Base-by-base conservation (phyloP, 2,329 filamentous ascomycete genomes). In the Epichloe aotearoae region DNA sequence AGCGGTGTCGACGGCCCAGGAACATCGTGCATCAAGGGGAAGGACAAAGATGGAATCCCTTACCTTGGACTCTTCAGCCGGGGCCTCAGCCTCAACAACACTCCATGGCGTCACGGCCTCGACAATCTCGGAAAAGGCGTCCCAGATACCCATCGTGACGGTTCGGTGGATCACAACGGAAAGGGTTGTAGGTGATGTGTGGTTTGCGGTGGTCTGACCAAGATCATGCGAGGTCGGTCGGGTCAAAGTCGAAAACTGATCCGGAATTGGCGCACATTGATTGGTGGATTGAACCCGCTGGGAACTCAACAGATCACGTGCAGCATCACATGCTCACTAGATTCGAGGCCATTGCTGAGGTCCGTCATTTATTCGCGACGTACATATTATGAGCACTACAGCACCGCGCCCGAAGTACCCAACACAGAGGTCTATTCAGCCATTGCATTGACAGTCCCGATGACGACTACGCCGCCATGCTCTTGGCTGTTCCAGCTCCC, bases 41-140 rank as follows among this genome's bases (percentile, higher is more conserved):
- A 11, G 30, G 14, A 33, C 19, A 20, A 23, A 39, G 6, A 47
- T n/a, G 30, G 43, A 38, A 33, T 15, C 47, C 57, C 69, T 62
- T 71, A 76, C 73, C 74, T 75, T 66, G 75, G 75, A 69, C 72
- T 79, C 72, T 80, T 80, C 73, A 75, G 82, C 72, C 74, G 80
- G 73, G 75, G 80, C 79, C 70, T 84, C 80, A 59, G 80, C 80
- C 67, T 83, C 76, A 59, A 74, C 79, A 58, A 75, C 75, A 66
- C 71, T 73, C 80, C 80, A 84, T 65, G 80, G 80, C 70, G 75
- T 73, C 59, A 76, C 79, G 56, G 79, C 79, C 70, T 82, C 78
- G 63, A 82, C 70, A 64, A 84, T 71, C 65, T 83, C 80, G 63
- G 73, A 74, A 62, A 82, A 74, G 59, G 75, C 70, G 68, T 83